Conservation (phyloP, 352 stramenopile genomes). For the Phytophthora lateralis region DNA sequence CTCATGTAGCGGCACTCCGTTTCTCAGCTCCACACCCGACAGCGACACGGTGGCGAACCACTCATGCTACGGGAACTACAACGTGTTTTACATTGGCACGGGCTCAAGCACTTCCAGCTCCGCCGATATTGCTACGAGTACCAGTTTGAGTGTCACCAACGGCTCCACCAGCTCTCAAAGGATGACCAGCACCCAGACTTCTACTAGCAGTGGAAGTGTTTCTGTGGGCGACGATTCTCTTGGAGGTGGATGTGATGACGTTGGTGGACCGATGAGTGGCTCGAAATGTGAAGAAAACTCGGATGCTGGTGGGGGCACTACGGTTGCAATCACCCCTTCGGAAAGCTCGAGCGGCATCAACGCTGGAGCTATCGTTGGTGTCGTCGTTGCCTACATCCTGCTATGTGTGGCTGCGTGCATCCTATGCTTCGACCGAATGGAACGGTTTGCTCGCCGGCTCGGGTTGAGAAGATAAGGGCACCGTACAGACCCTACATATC, state of each 20-base stretch:
- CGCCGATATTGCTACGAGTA: background rate
- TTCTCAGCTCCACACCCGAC: conserved; percentile 18
- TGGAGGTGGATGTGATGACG: background rate
- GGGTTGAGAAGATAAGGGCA: conserved; percentile 9
- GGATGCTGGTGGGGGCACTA: conserved; percentile 2
- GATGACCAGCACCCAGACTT: conserved; percentile 1
- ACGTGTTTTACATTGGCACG: conserved; percentile 13
- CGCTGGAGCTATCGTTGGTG: conserved; percentile 25
- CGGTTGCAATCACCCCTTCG: conserved; percentile 1
- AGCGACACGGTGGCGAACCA: conserved; percentile 20
- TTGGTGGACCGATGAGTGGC: background rate
- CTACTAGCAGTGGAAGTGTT: background rate
- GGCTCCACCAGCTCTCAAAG: background rate
- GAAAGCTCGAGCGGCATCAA: conserved; percentile 17
- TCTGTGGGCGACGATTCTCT: background rate
- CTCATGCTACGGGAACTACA: conserved; percentile 32
- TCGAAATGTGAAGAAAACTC: conserved; percentile 11
- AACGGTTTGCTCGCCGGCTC: conserved; percentile 13
- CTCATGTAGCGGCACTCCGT: conserved; percentile 16
- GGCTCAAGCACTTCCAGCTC: background rate
- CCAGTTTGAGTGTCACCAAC: conserved; percentile 1
- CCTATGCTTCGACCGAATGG: conserved; percentile 27
- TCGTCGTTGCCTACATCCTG: conserved; percentile 24
- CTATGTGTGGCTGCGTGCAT: conserved; percentile 21
- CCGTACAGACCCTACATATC: background rate